Conservation (phyloP, 441 rosid species). For the Raphanus hybrid region DNA sequence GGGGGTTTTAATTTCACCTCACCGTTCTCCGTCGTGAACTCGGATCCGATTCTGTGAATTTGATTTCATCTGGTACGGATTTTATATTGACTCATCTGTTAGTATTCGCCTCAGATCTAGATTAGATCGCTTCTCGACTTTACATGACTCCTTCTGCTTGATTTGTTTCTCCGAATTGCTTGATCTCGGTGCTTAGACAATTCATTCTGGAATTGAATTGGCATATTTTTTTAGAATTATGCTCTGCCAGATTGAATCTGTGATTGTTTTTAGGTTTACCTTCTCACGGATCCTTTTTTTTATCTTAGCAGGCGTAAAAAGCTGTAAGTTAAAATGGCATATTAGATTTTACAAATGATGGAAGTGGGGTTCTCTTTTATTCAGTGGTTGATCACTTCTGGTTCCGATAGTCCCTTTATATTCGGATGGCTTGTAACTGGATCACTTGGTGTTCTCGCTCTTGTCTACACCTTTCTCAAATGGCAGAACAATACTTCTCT, state of each 20-base stretch:
- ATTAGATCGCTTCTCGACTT: constrained; percentile 32
- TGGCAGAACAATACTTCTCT: constrained; percentile 65
- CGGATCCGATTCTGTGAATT: constrained; percentile 19
- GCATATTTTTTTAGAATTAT: background rate
- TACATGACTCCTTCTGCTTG: background rate
- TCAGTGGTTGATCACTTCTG: constrained; percentile 45
- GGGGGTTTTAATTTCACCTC: constrained; percentile 18
- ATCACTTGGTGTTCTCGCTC: constrained; percentile 48
- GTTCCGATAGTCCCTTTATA: constrained; percentile 44
- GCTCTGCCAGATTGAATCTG: background rate
- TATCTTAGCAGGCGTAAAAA: too few relatives aligned
- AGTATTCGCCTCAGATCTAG: constrained; percentile 39
- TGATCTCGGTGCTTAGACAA: constrained; percentile 17
- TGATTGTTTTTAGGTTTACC: background rate
- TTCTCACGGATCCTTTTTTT: constrained; percentile 14
- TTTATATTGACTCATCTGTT: background rate
- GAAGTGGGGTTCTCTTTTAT: constrained; percentile 47
- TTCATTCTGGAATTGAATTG: constrained; percentile 14
- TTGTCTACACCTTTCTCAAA: constrained; percentile 52
- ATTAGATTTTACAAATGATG: constrained; percentile 46
- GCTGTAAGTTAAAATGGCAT: background rate
- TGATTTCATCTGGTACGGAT: constrained; percentile 18
- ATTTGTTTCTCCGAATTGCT: background rate
- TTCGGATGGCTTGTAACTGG: constrained; percentile 59
- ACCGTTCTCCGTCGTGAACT: constrained; percentile 20